phyloP scores from a whole-genome alignment of 352 stramenopile genomes.

The Phytophthora podocarpi region DNA sequence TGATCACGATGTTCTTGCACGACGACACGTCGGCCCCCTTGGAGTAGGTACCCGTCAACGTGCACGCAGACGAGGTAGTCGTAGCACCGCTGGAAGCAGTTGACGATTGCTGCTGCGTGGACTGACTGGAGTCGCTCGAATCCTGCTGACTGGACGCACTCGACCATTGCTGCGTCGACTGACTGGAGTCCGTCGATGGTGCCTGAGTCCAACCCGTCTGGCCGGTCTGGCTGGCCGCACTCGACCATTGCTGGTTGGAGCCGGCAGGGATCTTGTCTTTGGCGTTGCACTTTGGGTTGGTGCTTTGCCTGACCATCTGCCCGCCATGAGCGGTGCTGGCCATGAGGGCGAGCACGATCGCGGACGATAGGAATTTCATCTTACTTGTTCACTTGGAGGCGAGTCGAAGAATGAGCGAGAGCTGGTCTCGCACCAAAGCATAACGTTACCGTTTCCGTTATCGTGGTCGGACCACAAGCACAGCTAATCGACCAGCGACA shows the following conservation, averaged over 20 bases:
- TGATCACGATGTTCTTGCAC: slow-evolving; percentile 43
- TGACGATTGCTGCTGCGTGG: slow-evolving; percentile 21
- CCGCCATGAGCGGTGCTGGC: slow-evolving; percentile 7
- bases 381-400: slow-evolving; percentile 3
- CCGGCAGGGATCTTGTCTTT: slow-evolving; percentile 14
- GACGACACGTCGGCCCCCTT: slow-evolving; percentile 27
- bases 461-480: slow-evolving; percentile 5
- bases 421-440: background rate
- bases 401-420: slow-evolving; percentile 17
- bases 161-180: background rate
- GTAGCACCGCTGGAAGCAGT: slow-evolving; percentile 20
- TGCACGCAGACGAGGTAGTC: slow-evolving; percentile 18
- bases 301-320: slow-evolving; percentile 17
- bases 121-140: slow-evolving; percentile 16
- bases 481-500: slow-evolving; percentile 1
- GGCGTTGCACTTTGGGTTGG: slow-evolving; percentile 21
- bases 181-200: slow-evolving; percentile 2
- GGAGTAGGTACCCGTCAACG: slow-evolving; percentile 35
- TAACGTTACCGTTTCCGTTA: background rate
- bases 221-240: slow-evolving; percentile 8
- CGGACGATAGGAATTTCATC: slow-evolving; percentile 28
- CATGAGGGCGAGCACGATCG: slow-evolving; percentile 17
- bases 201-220: slow-evolving; percentile 9
- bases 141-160: background rate
- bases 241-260: slow-evolving; percentile 14